These are phyloP conservation scores for Iris pallida DNA, from an alignment of 116 monocot species.

Conservation along the genomic window DNA sequence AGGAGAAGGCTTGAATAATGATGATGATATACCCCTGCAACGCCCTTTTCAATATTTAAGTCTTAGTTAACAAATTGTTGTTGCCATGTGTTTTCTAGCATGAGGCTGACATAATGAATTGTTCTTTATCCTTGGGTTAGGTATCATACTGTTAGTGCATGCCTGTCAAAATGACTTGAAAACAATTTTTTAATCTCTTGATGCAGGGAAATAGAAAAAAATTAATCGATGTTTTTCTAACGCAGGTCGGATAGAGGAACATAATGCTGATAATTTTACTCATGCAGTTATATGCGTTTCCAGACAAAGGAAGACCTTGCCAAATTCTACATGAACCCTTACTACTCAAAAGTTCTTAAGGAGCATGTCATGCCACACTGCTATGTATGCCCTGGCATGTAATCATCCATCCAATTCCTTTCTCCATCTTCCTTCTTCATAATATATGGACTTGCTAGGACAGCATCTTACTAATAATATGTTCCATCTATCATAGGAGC, in stretches of 20 bases:
- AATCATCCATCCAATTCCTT: slow-evolving; percentile 57
- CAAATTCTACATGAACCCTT: slow-evolving; percentile 60
- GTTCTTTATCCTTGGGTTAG: no score
- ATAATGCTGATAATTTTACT: slow-evolving; percentile 65
- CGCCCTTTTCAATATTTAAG: no score
- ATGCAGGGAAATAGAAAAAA: neutral
- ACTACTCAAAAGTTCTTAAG: slow-evolving; percentile 55
- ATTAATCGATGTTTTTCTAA: slow-evolving; percentile 7
- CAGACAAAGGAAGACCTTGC: slow-evolving; percentile 74
- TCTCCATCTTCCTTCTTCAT: slow-evolving; percentile 3
- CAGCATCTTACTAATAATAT: slow-evolving; percentile 9
- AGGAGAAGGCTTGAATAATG: no score
- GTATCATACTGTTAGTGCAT: neutral
- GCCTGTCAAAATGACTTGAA: neutral
- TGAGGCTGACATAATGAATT: no score
- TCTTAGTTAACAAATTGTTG: no score
- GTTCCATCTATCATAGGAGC: slow-evolving; percentile 47
- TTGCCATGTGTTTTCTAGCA: no score
- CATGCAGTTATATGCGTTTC: slow-evolving; percentile 90
- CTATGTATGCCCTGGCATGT: slow-evolving; percentile 95
- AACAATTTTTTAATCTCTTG: neutral
- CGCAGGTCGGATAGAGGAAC: slow-evolving; percentile 64
- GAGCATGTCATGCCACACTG: slow-evolving; percentile 79
- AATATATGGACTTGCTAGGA: slow-evolving; percentile 8
- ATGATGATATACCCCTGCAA: no score